phyloP scores from a whole-genome alignment of 2,329 filamentous ascomycete genomes.

The Fonsecaea pugnacius region DNA sequence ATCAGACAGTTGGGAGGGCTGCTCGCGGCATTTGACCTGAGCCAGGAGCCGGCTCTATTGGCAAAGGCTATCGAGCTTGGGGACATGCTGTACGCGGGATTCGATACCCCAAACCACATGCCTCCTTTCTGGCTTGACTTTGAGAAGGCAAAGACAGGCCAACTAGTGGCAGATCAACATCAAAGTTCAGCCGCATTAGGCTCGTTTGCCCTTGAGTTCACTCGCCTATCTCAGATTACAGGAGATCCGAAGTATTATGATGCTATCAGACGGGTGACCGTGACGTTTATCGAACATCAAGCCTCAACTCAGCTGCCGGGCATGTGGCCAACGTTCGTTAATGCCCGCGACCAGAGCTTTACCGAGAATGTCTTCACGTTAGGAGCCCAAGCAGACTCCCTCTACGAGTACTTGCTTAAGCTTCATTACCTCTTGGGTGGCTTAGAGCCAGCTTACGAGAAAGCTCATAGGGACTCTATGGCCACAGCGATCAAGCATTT shows the following conservation, averaged over 20 bases:
- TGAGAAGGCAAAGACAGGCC: conserved; percentile 31
- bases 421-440: conserved; percentile 49
- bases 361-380: conserved; percentile 48
- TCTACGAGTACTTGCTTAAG: conserved; percentile 42
- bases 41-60: conserved; percentile 50
- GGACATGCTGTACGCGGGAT: conserved; percentile 57
- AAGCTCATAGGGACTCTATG: conserved; percentile 61
- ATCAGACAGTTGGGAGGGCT: conserved; percentile 85
- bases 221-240: conserved; percentile 66
- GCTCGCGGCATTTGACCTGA: conserved; percentile 69
- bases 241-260: conserved; percentile 65
- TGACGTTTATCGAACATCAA: conserved; percentile 60
- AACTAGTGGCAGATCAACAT: conserved; percentile 7
- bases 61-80: conserved; percentile 59
- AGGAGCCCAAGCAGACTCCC: conserved; percentile 29
- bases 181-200: conserved; percentile 43
- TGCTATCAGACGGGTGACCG: conserved; percentile 61
- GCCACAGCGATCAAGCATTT: conserved; percentile 50
- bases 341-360: conserved; percentile 54
- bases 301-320: conserved; percentile 61
- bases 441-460: conserved; percentile 51
- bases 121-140: conserved; percentile 40
- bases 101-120: conserved; percentile 41
- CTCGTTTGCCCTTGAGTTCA: conserved; percentile 48
- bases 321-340: conserved; percentile 63